Evolutionary conservation across 805 yeast species (phyloP).

Genomic region (Candida caryicola): DNA sequence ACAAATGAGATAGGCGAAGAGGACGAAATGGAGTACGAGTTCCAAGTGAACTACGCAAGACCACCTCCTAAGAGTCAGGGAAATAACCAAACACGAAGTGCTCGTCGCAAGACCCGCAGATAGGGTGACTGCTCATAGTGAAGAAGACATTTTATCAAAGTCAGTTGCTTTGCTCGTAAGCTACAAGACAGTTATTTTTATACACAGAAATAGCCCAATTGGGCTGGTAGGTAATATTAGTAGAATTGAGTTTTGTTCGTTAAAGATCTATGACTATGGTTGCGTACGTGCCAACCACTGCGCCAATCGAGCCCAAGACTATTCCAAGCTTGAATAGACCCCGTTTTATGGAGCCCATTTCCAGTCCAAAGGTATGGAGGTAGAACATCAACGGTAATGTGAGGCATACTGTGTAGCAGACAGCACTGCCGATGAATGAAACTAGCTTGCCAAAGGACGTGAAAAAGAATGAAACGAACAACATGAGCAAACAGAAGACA

Average conservation of each 20-base stretch:
- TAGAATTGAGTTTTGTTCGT: no score
- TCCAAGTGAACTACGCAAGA: neutral
- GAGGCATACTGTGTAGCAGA: slow-evolving; percentile 77
- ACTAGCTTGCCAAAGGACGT: slow-evolving; percentile 81
- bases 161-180: no score
- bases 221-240: no score
- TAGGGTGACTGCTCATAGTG: neutral
- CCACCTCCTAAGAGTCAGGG: neutral
- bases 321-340: slow-evolving; percentile 43
- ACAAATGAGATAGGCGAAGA: slow-evolving; percentile 18
- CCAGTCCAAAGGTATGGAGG: slow-evolving; percentile 48
- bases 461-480: slow-evolving; percentile 57
- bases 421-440: slow-evolving; percentile 76
- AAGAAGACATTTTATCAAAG: neutral
- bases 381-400: slow-evolving; percentile 77
- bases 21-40: slow-evolving; percentile 11
- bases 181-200: no score
- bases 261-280: slow-evolving; percentile 9
- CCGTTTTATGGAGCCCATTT: slow-evolving; percentile 40
- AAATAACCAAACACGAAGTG: neutral
- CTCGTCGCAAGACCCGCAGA: neutral
- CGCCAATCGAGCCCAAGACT: slow-evolving; percentile 43
- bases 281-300: slow-evolving; percentile 61
- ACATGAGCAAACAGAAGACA: slow-evolving; percentile 55
- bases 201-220: no score